phyloP scores from a whole-genome alignment of 2,329 filamentous ascomycete genomes.

The Fusarium sp. region DNA sequence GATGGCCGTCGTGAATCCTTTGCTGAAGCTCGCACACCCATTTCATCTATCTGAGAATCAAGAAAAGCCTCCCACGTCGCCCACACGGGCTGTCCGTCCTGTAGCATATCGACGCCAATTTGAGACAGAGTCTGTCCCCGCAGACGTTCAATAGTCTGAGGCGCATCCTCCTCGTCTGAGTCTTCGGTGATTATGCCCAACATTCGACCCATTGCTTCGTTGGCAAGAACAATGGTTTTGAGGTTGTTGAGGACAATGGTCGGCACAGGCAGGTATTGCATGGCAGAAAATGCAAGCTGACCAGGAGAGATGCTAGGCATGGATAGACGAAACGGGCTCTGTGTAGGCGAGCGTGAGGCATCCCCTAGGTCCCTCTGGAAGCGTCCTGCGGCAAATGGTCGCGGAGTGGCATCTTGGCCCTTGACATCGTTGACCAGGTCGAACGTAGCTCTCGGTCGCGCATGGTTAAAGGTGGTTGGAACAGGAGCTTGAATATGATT shows the following conservation, averaged over 20 bases:
- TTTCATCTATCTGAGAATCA: constrained; percentile 62
- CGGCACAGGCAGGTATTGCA: constrained; percentile 80
- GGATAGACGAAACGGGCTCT: constrained; percentile 53
- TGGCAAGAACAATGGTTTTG: constrained; percentile 78
- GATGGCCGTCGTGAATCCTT: constrained; percentile 39
- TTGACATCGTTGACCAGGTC: constrained; percentile 33
- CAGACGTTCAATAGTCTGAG: constrained; percentile 67
- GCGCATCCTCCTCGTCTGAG: constrained; percentile 54
- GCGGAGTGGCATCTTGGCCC: constrained; percentile 43
- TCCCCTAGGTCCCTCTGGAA: constrained; percentile 51
- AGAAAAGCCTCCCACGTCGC: constrained; percentile 69
- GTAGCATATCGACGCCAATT: constrained; percentile 77
- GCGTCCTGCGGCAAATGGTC: constrained; percentile 45
- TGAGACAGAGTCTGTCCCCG: constrained; percentile 74
- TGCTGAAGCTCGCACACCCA: constrained; percentile 48
- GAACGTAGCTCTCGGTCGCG: constrained; percentile 33
- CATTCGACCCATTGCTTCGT: constrained; percentile 78
- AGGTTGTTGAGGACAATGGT: constrained; percentile 73
- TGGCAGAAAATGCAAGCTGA: constrained; percentile 71
- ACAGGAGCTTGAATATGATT: constrained; percentile 31
- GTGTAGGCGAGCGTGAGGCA: constrained; percentile 50
- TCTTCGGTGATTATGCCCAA: constrained; percentile 66
- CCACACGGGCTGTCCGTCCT: constrained; percentile 71
- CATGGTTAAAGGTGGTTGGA: constrained; percentile 20
- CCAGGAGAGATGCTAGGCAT: constrained; percentile 62